Base-by-base conservation (phyloP, 768 basidiomycete genomes). In the Solioccasus polychromus region DNA sequence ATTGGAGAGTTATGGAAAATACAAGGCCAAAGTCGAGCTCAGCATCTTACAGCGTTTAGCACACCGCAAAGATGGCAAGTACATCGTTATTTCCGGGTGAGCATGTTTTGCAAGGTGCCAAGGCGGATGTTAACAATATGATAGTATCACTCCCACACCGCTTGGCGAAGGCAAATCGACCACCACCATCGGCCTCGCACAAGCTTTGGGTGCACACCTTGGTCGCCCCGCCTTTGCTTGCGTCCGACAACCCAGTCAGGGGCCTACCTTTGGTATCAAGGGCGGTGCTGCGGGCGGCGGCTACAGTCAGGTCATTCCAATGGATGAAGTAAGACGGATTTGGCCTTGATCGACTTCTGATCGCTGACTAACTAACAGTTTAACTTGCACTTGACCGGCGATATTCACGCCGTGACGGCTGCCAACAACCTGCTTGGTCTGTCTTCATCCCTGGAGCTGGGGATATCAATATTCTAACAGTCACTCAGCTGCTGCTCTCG, bases 181-280 rank as follows among this genome's bases (percentile, higher is more conserved):
- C 5, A 98, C 94, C 0, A 97, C 94, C 11, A 92, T 97, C 53
- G 95, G 95, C 62, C 77, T 99, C 42, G 92, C 93, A 8, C 95
- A 99, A 64, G 95, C 95, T 25, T 77, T 99, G 47, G 92, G 92
- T 34, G 96, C 94, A 36, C 92, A 96, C 64, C 80, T 97, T 28
- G 84, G 85, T 47, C 91, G 94, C 44, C 86, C 91, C 25, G 79
- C 92, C 9, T 97, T 96, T 66, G 95, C 96, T 36, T 96, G 93
- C 65, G 93, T 98, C 19, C 86, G 95, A 44, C 96, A 99, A 63
- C 96, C 96, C 4, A 93, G 92, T 71, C 95, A 99, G 68, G 95
- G 96, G 11, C 95, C 95, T 26, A 98, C 95, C 0, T 99, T 98
- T 64, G 95, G 95, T 55, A 96, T 99, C 75, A 99, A 99, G 69